Evolutionary conservation across 768 basidiomycete genomes (phyloP).

Genomic region (Saitozyma sp.): DNA sequence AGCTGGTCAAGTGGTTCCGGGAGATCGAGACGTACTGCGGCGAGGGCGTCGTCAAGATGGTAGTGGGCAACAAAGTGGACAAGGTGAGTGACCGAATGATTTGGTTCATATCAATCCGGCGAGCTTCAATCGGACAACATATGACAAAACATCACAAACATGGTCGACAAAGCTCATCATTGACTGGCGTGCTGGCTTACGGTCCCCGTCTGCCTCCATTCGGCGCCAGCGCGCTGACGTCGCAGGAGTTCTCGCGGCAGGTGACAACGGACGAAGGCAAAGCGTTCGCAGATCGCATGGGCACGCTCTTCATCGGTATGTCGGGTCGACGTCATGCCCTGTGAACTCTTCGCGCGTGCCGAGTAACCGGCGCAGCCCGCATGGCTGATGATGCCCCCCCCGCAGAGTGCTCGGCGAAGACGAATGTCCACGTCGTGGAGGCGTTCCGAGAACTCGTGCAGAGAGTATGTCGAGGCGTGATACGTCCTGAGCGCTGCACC

Average conservation of each 20-base stretch:
- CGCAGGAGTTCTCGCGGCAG: constrained; percentile 83
- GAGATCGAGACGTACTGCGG: constrained; percentile 93
- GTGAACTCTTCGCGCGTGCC: background rate
- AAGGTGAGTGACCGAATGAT: constrained; percentile 59
- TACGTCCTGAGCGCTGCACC: background rate
- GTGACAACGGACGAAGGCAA: constrained; percentile 76
- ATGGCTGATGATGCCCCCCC: background rate
- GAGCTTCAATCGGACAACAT: background rate
- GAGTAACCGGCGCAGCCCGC: background rate
- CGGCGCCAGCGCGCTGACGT: background rate
- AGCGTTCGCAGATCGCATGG: constrained; percentile 77
- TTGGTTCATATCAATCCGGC: background rate
- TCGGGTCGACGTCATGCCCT: background rate
- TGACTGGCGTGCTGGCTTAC: too few relatives aligned
- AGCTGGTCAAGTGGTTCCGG: constrained; percentile 83
- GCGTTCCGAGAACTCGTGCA: constrained; percentile 75
- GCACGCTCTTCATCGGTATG: constrained; percentile 70
- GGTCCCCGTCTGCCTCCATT: too few relatives aligned
- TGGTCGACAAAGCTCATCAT: background rate
- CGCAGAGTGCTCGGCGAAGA: constrained; percentile 86
- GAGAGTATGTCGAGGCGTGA: constrained; percentile 58
- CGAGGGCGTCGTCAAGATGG: constrained; percentile 81
- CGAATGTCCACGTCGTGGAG: constrained; percentile 74
- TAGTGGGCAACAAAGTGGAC: constrained; percentile 88
- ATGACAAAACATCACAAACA: background rate